Evolutionary conservation across 2,329 filamentous ascomycete species (phyloP).

Genomic region (Colletotrichum incanum): DNA sequence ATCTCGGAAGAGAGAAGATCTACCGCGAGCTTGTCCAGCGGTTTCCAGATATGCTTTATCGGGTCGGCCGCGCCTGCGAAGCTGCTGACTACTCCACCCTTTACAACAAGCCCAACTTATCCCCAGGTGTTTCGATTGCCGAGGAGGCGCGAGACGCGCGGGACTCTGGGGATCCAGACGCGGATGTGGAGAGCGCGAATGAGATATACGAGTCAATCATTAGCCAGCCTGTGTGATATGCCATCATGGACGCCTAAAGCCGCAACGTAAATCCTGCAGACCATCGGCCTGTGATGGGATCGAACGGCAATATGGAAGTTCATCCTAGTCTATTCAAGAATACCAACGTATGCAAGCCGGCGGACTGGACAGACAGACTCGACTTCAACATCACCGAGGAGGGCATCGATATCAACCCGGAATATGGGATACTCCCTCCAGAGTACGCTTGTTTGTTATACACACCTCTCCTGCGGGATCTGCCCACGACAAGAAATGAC

Average conservation of each 20-base stretch:
- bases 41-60: conserved; percentile 55
- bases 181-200: neutral
- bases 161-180: neutral
- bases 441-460: neutral
- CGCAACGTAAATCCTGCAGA: no score
- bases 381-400: no score
- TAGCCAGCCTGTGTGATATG: neutral
- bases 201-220: neutral
- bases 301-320: no score
- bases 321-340: no score
- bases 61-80: conserved; percentile 56
- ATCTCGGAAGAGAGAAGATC: conserved; percentile 53
- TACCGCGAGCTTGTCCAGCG: conserved; percentile 50
- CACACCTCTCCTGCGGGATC: neutral
- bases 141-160: conserved; percentile 54
- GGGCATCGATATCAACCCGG: neutral
- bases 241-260: neutral
- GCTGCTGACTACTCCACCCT: conserved; percentile 54
- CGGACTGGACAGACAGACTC: no score
- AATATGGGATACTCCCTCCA: neutral
- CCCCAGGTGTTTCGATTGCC: conserved; percentile 52
- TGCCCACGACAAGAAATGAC: neutral
- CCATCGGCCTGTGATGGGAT: no score
- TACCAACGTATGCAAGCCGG: no score
- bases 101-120: conserved; percentile 53